A percentile compares a stretch with the other conserved stretches of the same genome.
Conservation (phyloP, 1,284 basidiomycete species). For the Volvariella surrecta region DNA sequence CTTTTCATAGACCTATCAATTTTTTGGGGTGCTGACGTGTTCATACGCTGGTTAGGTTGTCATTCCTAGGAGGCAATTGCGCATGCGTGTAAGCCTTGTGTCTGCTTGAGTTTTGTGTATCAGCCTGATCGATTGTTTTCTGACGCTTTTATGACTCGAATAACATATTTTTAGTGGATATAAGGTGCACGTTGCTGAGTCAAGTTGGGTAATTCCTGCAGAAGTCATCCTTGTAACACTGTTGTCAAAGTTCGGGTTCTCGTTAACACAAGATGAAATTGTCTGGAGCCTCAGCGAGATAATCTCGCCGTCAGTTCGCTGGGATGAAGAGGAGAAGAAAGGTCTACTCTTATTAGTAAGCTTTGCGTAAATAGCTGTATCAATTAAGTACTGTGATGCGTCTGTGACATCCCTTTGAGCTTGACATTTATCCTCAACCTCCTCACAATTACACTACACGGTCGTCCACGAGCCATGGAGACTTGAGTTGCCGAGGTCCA, state of each 20-base stretch:
- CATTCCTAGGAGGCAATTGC: conserved; percentile 30
- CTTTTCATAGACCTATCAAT: neutral
- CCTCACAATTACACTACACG: neutral
- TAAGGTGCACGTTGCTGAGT: conserved; percentile 22
- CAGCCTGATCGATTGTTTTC: neutral
- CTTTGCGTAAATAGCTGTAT: neutral
- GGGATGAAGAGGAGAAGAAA: conserved; percentile 19
- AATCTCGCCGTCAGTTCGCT: conserved; percentile 28
- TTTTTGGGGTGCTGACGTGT: conserved; percentile 4
- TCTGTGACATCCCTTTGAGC: conserved; percentile 1
- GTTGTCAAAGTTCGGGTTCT: conserved; percentile 23
- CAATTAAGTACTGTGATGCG: neutral
- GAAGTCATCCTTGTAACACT: conserved; percentile 29
- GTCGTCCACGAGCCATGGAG: conserved; percentile 35
- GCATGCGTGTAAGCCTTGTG: conserved; percentile 28
- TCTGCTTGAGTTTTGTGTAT: neutral
- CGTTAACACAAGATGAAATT: conserved; percentile 23
- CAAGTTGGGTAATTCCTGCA: conserved; percentile 11
- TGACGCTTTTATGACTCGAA: conserved; percentile 2
- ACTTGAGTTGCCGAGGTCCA: conserved; percentile 71
- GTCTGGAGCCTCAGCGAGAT: conserved; percentile 36
- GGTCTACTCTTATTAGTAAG: conserved; percentile 25
- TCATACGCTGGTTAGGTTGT: conserved; percentile 20
- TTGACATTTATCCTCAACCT: neutral
- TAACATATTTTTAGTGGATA: conserved; percentile 22